These are phyloP conservation scores for Rhizophlyctis rosea DNA, from an alignment of 192 early-diverging fungal species.

Conservation along the genomic window DNA sequence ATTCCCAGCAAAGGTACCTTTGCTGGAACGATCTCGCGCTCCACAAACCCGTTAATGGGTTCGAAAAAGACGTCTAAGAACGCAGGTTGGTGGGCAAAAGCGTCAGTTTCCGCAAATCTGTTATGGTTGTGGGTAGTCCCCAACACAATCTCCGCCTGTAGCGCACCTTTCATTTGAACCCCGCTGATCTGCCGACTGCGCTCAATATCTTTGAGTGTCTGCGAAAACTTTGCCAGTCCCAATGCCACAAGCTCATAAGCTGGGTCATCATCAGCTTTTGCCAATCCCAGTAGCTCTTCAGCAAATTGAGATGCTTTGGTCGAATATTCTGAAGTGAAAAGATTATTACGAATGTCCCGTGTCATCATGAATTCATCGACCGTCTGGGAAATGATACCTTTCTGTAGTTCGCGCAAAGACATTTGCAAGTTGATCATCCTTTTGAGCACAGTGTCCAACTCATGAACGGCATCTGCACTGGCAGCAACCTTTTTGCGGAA, in stretches of 20 bases:
- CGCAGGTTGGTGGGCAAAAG: neutral
- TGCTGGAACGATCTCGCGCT: constrained; percentile 15
- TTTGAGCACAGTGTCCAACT: constrained; percentile 17
- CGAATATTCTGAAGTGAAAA: constrained; percentile 9
- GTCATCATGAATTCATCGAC: too few relatives aligned
- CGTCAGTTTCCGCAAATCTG: too few relatives aligned
- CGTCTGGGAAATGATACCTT: too few relatives aligned
- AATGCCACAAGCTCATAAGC: constrained; percentile 12
- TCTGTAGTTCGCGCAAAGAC: too few relatives aligned
- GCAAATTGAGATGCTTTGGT: constrained; percentile 12
- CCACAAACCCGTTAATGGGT: constrained; percentile 12
- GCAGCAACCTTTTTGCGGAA: constrained; percentile 12
- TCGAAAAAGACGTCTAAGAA: constrained; percentile 25
- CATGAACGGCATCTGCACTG: constrained; percentile 18
- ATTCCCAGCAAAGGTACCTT: too few relatives aligned
- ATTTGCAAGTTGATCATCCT: constrained; percentile 18
- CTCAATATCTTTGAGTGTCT: constrained; percentile 29
- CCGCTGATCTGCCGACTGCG: constrained; percentile 17
- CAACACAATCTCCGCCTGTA: too few relatives aligned
- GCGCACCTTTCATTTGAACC: constrained; percentile 16
- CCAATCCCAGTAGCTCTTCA: constrained; percentile 18
- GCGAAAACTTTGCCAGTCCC: constrained; percentile 20
- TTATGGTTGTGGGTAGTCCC: too few relatives aligned
- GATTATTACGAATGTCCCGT: too few relatives aligned
- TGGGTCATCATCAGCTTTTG: constrained; percentile 19